These are phyloP conservation scores for Suhomyces prunicola DNA, from an alignment of 805 yeast genomes.

Conservation along the genomic window DNA sequence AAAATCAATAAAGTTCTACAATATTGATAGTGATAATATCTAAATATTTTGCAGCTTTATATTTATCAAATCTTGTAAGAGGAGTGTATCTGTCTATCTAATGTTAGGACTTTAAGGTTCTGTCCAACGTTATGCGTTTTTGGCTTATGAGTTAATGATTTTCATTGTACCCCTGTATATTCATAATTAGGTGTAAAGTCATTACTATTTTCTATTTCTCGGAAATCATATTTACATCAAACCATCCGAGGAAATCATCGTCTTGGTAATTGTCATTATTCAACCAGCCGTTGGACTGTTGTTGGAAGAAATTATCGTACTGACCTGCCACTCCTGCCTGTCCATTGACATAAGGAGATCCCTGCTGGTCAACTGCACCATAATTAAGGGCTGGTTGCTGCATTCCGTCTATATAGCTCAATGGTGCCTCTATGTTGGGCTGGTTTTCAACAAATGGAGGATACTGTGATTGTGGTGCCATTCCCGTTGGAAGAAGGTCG, in stretches of 20 bases:
- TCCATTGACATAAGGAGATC: neutral
- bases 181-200: neutral
- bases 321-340: conserved; percentile 16
- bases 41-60: neutral
- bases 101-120: too few relatives aligned
- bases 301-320: conserved; percentile 66
- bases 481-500: neutral
- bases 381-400: conserved; percentile 1
- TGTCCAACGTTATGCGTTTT: too few relatives aligned
- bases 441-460: conserved; percentile 3
- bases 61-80: neutral
- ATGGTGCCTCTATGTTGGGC: neutral
- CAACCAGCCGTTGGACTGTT: conserved; percentile 82
- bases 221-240: conserved; percentile 58
- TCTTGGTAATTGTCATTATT: conserved; percentile 55
- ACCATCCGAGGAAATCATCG: conserved; percentile 93
- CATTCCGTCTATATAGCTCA: neutral
- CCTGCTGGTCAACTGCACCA: conserved; percentile 2
- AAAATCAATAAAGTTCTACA: too few relatives aligned
- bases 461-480: neutral
- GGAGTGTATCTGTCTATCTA: too few relatives aligned
- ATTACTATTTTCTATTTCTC: conserved; percentile 3
- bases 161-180: neutral
- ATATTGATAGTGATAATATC: too few relatives aligned
- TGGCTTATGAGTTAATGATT: too few relatives aligned